Conservation (phyloP, 2,329 filamentous ascomycete species). For the Phialophora macrospora region DNA sequence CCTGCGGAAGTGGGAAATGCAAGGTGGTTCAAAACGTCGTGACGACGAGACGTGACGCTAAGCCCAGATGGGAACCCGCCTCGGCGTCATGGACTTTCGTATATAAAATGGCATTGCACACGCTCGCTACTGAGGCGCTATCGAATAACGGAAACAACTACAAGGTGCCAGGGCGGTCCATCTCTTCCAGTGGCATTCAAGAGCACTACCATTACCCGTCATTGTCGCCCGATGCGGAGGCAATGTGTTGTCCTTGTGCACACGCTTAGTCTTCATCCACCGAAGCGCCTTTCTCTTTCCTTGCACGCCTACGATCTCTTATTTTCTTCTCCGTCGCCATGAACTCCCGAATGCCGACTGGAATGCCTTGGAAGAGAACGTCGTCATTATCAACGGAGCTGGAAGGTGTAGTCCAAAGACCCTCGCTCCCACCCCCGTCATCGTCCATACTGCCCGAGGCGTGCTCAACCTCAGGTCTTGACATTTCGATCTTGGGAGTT, state of each 20-base stretch:
- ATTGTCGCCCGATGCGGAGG: not conserved
- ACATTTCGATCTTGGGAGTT: conserved; percentile 39
- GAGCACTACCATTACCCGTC: not conserved
- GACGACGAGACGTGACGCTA: not conserved
- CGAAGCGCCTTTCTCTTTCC: conserved; percentile 6
- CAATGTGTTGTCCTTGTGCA: not conserved
- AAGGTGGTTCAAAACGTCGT: not conserved
- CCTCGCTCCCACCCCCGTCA: conserved; percentile 75
- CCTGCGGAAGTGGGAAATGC: not conserved
- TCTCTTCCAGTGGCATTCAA: not conserved
- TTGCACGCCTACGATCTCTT: conserved; percentile 67
- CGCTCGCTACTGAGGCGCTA: not conserved
- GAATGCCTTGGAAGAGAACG: conserved; percentile 74
- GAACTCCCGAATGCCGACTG: conserved; percentile 92
- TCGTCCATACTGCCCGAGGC: conserved; percentile 72
- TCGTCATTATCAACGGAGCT: conserved; percentile 53
- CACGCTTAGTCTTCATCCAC: conserved; percentile 2
- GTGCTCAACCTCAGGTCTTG: conserved; percentile 51
- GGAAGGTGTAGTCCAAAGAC: conserved; percentile 63
- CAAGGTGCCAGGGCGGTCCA: not conserved
- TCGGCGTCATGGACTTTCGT: too few relatives aligned
- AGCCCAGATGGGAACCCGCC: not conserved
- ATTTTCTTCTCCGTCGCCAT: conserved; percentile 96
- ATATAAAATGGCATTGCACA: not conserved
- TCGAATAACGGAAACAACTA: not conserved